phyloP scores from a whole-genome alignment of 2,329 filamentous ascomycete genomes.

The Aotearoamyces nothofagi region DNA sequence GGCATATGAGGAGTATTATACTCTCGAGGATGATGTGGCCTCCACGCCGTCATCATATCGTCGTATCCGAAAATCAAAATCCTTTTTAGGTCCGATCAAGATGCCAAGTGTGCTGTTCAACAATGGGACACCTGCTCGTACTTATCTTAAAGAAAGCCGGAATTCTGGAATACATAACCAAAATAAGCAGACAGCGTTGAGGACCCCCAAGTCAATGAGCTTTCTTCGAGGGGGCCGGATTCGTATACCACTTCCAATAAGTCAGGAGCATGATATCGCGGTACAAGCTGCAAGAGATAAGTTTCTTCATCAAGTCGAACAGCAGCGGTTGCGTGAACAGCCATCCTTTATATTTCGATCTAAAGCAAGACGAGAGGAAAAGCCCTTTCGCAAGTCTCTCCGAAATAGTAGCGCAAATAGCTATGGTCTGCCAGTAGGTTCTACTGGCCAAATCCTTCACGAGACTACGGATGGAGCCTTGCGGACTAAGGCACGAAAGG shows the following conservation, averaged over 20 bases:
- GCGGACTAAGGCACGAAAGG: constrained; percentile 39
- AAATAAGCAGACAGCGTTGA: constrained; percentile 18
- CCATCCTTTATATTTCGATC: constrained; percentile 29
- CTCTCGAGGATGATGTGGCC: constrained; percentile 30
- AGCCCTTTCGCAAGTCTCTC: constrained; percentile 32
- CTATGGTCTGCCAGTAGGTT: constrained; percentile 18
- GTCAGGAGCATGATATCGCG: constrained; percentile 20
- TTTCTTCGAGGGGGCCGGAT: constrained; percentile 26
- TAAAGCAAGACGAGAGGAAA: constrained; percentile 16
- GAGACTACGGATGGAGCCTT: constrained; percentile 22
- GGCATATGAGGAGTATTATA: constrained; percentile 27
- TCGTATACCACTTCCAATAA: constrained; percentile 9
- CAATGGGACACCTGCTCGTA: constrained; percentile 10
- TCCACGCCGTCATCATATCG: constrained; percentile 32
- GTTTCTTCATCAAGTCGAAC: constrained; percentile 21
- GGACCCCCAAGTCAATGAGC: constrained; percentile 39
- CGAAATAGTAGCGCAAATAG: constrained; percentile 27
- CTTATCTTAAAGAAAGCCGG: background rate
- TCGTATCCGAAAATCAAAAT: constrained; percentile 37
- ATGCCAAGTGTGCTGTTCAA: constrained; percentile 14
- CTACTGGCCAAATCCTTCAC: constrained; percentile 9
- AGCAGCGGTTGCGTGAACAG: constrained; percentile 24
- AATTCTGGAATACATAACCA: constrained; percentile 11
- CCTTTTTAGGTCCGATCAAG: constrained; percentile 28
- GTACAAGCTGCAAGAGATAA: constrained; percentile 22